phyloP scores from a whole-genome alignment of 2,329 filamentous ascomycete genomes.

The Boeremia lycopersici region DNA sequence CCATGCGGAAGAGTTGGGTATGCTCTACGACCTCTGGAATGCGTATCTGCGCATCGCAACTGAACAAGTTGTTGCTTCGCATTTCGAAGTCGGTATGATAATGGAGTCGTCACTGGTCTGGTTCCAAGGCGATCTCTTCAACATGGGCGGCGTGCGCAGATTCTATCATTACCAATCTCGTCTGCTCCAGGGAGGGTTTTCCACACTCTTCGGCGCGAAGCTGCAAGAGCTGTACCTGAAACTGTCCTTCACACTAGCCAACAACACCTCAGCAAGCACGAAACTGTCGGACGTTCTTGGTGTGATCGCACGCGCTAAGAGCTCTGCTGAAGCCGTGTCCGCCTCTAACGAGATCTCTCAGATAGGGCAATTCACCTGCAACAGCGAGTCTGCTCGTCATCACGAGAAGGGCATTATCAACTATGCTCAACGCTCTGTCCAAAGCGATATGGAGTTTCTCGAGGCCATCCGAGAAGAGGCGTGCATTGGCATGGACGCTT shows the following conservation, averaged over 20 bases:
- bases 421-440: constrained; percentile 57
- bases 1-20: constrained; percentile 26
- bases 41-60: constrained; percentile 27
- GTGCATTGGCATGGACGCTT: constrained; percentile 61
- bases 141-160: constrained; percentile 34
- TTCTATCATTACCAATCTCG: constrained; percentile 38
- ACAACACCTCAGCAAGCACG: constrained; percentile 33
- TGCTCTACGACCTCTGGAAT: constrained; percentile 34
- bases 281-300: constrained; percentile 56
- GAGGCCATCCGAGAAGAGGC: constrained; percentile 61
- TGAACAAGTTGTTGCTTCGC: constrained; percentile 30
- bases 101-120: constrained; percentile 30
- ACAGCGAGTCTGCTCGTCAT: constrained; percentile 55
- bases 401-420: constrained; percentile 60
- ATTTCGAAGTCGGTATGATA: constrained; percentile 34
- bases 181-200: constrained; percentile 30
- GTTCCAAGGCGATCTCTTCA: constrained; percentile 34
- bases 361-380: constrained; percentile 57
- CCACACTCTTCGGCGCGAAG: constrained; percentile 30
- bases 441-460: constrained; percentile 60
- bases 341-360: constrained; percentile 58
- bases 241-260: constrained; percentile 32
- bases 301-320: constrained; percentile 52
- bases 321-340: constrained; percentile 53
- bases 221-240: constrained; percentile 34